These are phyloP conservation scores for Venturia effusa DNA, from an alignment of 2,329 filamentous ascomycete species.

Conservation along the genomic window DNA sequence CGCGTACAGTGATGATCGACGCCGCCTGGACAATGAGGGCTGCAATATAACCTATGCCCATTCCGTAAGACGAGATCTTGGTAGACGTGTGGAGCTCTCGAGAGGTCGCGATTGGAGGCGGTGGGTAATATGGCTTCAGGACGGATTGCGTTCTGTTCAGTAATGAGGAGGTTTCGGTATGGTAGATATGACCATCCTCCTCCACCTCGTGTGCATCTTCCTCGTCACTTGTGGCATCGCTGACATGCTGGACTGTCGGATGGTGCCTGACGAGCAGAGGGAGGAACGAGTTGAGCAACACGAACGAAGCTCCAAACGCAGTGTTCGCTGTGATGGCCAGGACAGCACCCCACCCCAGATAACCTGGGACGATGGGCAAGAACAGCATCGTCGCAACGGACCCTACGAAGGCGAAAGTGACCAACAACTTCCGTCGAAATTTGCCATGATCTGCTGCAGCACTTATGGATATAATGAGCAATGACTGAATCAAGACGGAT, in stretches of 20 bases:
- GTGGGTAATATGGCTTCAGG: constrained; percentile 3
- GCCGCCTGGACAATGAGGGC: constrained; percentile 75
- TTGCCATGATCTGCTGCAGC: constrained; percentile 85
- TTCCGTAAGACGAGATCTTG: constrained; percentile 81
- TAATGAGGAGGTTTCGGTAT: constrained; percentile 7
- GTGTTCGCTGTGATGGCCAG: constrained; percentile 87
- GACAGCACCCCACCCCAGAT: constrained; percentile 72
- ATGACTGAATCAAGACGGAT: constrained; percentile 77
- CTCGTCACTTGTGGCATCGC: constrained; percentile 17
- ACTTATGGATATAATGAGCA: constrained; percentile 92
- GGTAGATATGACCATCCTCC: not conserved
- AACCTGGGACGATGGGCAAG: constrained; percentile 60
- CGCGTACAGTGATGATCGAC: constrained; percentile 64
- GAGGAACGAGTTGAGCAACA: constrained; percentile 88
- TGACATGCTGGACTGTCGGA: constrained; percentile 37
- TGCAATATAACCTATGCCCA: constrained; percentile 87
- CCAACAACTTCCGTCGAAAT: constrained; percentile 77
- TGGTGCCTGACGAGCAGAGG: constrained; percentile 85
- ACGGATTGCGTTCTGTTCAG: not conserved
- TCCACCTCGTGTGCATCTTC: constrained; percentile 18
- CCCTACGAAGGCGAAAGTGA: constrained; percentile 75
- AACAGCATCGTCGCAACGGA: constrained; percentile 81
- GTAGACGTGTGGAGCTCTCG: constrained; percentile 73
- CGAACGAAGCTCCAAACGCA: constrained; percentile 89
- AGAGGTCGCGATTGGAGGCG: constrained; percentile 29